A percentile compares a stretch with the other conserved stretches of the same genome.
These are phyloP conservation scores for Naganishia vaughanmartiniae DNA, from an alignment of 768 basidiomycete species.

Conservation along the genomic window DNA sequence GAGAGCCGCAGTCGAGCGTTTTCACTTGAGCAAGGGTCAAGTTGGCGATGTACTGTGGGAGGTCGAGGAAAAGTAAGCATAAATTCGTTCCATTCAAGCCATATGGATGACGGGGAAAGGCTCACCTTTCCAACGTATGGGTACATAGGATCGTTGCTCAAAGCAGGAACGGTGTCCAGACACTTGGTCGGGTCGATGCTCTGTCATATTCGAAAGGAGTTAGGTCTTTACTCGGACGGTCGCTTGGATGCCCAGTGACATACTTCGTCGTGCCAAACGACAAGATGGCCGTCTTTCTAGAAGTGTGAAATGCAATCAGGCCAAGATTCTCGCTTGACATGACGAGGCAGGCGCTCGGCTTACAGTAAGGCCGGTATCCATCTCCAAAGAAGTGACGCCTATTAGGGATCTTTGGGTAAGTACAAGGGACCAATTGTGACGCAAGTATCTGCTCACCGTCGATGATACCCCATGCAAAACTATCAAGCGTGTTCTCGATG, in stretches of 20 bases:
- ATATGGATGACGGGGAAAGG: not conserved
- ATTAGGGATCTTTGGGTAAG: not conserved
- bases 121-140: constrained; percentile 42
- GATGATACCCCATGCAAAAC: constrained; percentile 76
- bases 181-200: constrained; percentile 64
- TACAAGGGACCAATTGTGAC: too few relatives aligned
- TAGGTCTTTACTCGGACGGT: not conserved
- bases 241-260: not conserved
- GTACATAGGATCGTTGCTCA: constrained; percentile 37
- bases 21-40: constrained; percentile 74
- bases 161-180: constrained; percentile 63
- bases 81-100: constrained; percentile 31
- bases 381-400: constrained; percentile 66
- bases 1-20: constrained; percentile 76
- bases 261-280: constrained; percentile 76
- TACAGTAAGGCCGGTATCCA: constrained; percentile 71
- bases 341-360: constrained; percentile 48
- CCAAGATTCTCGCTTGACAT: too few relatives aligned
- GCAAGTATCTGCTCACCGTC: constrained; percentile 55
- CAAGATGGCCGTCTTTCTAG: constrained; percentile 66
- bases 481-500: constrained; percentile 68
- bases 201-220: constrained; percentile 32
- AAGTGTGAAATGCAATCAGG: not conserved
- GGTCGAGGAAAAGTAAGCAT: not conserved
- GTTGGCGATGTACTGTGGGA: constrained; percentile 60